These are phyloP conservation scores for Amanita jacksonii DNA, from an alignment of 768 basidiomycete species.

Conservation along the genomic window DNA sequence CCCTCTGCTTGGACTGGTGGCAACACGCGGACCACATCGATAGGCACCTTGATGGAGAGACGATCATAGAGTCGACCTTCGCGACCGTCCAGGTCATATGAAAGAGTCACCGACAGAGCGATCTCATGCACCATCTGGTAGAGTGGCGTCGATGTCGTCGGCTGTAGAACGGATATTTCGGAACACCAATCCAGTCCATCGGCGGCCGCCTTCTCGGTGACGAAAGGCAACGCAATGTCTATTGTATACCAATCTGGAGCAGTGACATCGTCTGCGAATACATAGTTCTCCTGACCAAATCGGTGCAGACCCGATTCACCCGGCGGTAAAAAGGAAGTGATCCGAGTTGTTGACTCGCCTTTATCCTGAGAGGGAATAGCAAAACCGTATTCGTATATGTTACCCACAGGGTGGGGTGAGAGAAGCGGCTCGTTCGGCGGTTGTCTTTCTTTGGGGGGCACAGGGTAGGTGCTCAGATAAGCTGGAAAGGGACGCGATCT, in stretches of 20 bases:
- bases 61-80: slow-evolving; percentile 19
- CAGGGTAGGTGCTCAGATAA: slow-evolving; percentile 38
- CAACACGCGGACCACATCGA: slow-evolving; percentile 38
- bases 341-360: slow-evolving; percentile 19
- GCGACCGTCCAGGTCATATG: slow-evolving; percentile 36
- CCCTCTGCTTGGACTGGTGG: slow-evolving; percentile 16
- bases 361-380: slow-evolving; percentile 10
- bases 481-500: slow-evolving; percentile 34
- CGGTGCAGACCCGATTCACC: slow-evolving; percentile 35
- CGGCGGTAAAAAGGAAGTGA: slow-evolving; percentile 42
- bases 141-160: slow-evolving; percentile 44
- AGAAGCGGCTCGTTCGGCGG: slow-evolving; percentile 56
- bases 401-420: slow-evolving; percentile 44
- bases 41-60: slow-evolving; percentile 38
- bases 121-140: slow-evolving; percentile 47
- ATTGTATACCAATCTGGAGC: slow-evolving; percentile 49
- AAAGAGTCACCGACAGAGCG: slow-evolving; percentile 41
- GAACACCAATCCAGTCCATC: slow-evolving; percentile 26
- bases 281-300: slow-evolving; percentile 39
- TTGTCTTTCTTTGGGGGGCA: slow-evolving; percentile 48
- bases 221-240: slow-evolving; percentile 44
- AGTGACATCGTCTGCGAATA: slow-evolving; percentile 34
- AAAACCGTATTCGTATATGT: slow-evolving; percentile 40
- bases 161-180: slow-evolving; percentile 29
- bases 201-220: slow-evolving; percentile 16